Conservation (phyloP, 1,139 yeast genomes). For the Blastobotrys elegans region DNA sequence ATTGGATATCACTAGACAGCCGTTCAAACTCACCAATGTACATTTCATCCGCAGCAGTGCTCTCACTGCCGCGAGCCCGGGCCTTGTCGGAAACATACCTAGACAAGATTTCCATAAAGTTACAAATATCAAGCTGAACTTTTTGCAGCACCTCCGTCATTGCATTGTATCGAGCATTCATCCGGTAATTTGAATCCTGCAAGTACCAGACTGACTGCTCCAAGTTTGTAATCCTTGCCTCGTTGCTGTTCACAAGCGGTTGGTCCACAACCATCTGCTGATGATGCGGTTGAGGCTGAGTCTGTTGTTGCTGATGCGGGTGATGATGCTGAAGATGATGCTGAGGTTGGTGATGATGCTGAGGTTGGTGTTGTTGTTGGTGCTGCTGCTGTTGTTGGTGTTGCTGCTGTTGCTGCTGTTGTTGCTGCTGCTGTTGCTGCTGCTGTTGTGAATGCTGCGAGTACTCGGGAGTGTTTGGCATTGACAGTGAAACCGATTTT, state of each 20-base stretch:
- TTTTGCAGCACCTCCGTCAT: constrained; percentile 20
- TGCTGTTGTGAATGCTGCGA: constrained; percentile 1
- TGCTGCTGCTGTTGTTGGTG: constrained; percentile 6
- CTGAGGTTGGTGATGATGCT: constrained; percentile 2
- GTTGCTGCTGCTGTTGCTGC: neutral
- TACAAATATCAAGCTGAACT: constrained; percentile 20
- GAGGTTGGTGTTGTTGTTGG: constrained; percentile 10
- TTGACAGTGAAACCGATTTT: constrained; percentile 30
- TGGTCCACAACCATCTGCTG: constrained; percentile 5
- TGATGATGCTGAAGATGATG: constrained; percentile 9
- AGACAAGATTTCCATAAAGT: constrained; percentile 18
- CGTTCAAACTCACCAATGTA: constrained; percentile 6
- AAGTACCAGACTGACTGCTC: constrained; percentile 24
- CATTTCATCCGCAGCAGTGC: neutral
- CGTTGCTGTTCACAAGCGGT: constrained; percentile 8
- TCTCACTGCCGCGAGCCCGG: neutral
- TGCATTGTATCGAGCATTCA: constrained; percentile 16
- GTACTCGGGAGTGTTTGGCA: constrained; percentile 24
- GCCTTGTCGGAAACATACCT: constrained; percentile 6
- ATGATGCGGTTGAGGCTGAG: constrained; percentile 6
- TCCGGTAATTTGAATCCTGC: constrained; percentile 21
- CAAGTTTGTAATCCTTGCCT: constrained; percentile 16
- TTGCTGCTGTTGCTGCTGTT: constrained; percentile 11
- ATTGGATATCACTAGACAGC: constrained; percentile 7
- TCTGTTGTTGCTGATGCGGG: constrained; percentile 10